Evolutionary conservation across 2,329 filamentous ascomycete genomes (phyloP).

Genomic region (Gremmenia infestans): DNA sequence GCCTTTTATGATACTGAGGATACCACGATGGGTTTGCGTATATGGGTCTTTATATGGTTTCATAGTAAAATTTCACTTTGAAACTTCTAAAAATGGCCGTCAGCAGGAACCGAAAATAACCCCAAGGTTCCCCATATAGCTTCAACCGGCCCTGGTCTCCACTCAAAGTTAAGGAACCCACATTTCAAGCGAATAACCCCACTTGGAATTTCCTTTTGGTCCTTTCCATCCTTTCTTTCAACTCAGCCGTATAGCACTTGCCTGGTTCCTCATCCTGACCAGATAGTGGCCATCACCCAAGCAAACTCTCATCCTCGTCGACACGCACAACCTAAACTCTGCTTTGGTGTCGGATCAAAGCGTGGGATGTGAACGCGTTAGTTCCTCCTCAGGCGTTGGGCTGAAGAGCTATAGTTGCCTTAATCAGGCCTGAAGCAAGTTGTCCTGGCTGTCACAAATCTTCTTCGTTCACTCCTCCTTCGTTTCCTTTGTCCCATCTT

Average conservation of each 20-base stretch:
- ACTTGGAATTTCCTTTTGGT: not conserved
- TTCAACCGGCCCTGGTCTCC: not conserved
- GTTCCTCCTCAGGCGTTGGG: not conserved
- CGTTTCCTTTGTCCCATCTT: not conserved
- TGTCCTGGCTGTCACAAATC: not conserved
- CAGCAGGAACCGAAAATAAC: slow-evolving; percentile 13
- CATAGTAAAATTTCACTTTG: slow-evolving; percentile 5
- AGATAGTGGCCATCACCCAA: not conserved
- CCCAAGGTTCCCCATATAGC: not conserved
- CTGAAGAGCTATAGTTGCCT: not conserved
- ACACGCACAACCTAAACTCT: not conserved
- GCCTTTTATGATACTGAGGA: too few species aligned
- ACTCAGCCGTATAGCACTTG: not conserved
- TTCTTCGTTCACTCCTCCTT: not conserved
- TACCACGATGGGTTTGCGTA: not conserved
- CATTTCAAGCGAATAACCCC: not conserved
- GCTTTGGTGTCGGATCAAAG: not conserved
- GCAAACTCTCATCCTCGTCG: not conserved
- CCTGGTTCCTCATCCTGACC: not conserved
- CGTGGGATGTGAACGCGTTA: not conserved
- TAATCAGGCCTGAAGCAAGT: not conserved
- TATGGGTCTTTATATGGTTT: slow-evolving; percentile 4
- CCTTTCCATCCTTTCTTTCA: not conserved
- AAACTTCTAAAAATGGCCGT: slow-evolving; percentile 13
- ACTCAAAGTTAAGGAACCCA: slow-evolving; percentile 5